A percentile compares a stretch with the other conserved stretches of the same genome.
These are phyloP conservation scores for Candida parachauliodes DNA, from an alignment of 805 yeast genomes.

Conservation along the genomic window DNA sequence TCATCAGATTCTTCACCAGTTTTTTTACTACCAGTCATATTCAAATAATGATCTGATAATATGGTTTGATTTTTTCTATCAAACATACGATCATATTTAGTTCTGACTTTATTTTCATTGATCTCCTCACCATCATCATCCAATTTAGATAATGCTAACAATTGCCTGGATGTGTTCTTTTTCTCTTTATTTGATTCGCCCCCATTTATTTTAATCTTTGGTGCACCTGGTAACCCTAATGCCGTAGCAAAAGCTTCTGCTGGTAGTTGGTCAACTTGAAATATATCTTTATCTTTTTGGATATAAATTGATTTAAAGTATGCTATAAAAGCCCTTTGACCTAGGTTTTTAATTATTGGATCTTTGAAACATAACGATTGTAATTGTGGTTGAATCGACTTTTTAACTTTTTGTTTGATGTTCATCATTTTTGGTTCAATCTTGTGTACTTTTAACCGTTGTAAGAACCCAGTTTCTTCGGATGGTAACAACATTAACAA, in stretches of 20 bases:
- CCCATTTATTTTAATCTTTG: conserved; percentile 73
- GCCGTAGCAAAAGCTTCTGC: conserved; percentile 82
- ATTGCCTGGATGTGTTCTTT: conserved; percentile 77
- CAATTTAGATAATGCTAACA: conserved; percentile 51
- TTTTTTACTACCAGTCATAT: conserved; percentile 51
- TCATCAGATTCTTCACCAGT: conserved; percentile 40
- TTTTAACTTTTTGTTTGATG: conserved; percentile 69
- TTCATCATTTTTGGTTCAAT: conserved; percentile 71
- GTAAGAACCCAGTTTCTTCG: conserved; percentile 76
- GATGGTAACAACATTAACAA: conserved; percentile 77
- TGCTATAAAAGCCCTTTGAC: conserved; percentile 93
- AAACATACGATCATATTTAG: conserved; percentile 94
- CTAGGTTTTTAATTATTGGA: conserved; percentile 88
- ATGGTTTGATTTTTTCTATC: conserved; percentile 92
- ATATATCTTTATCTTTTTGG: conserved; percentile 84
- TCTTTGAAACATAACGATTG: conserved; percentile 89
- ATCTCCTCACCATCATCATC: conserved; percentile 57
- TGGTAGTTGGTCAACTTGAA: conserved; percentile 73
- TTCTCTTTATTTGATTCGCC: conserved; percentile 57
- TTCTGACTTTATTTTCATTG: conserved; percentile 49
- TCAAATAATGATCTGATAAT: conserved; percentile 81
- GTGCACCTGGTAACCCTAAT: conserved; percentile 94
- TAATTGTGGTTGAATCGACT: conserved; percentile 73
- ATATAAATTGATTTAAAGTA: conserved; percentile 81
- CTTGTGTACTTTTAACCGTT: conserved; percentile 55